Evolutionary conservation across 2,329 filamentous ascomycete genomes (phyloP).

Genomic region (Neofusicoccum kwambonambiense): DNA sequence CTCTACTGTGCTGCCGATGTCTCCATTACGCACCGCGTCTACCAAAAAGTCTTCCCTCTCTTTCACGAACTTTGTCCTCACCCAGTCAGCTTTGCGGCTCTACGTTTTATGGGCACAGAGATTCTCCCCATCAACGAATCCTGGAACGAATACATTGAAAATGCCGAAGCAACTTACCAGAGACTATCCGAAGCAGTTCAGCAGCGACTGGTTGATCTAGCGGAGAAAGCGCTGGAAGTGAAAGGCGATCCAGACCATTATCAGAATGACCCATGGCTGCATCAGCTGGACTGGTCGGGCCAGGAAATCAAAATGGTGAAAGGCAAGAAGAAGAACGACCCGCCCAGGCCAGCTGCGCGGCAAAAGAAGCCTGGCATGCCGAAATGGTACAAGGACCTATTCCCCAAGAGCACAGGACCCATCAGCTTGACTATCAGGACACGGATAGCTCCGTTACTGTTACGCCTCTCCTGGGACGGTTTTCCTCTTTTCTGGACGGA

Average conservation of each 20-base stretch:
- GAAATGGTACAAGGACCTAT: slow-evolving; percentile 92
- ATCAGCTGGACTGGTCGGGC: slow-evolving; percentile 91
- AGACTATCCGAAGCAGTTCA: slow-evolving; percentile 74
- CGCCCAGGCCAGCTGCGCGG: slow-evolving; percentile 70
- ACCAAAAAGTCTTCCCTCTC: slow-evolving; percentile 85
- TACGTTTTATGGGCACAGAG: slow-evolving; percentile 89
- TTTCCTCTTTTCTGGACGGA: slow-evolving; percentile 92
- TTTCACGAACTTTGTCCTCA: slow-evolving; percentile 91
- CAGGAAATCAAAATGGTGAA: slow-evolving; percentile 91
- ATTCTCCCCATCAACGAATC: slow-evolving; percentile 86
- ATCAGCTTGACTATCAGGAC: slow-evolving; percentile 84
- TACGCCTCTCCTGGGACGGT: slow-evolving; percentile 85
- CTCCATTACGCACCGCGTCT: slow-evolving; percentile 88
- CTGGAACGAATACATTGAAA: slow-evolving; percentile 82
- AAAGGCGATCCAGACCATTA: slow-evolving; percentile 70
- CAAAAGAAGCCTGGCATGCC: slow-evolving; percentile 97
- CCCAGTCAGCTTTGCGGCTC: slow-evolving; percentile 92
- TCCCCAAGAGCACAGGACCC: slow-evolving; percentile 62
- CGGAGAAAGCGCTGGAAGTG: slow-evolving; percentile 72
- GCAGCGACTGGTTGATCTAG: slow-evolving; percentile 69
- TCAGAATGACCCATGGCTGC: slow-evolving; percentile 81
- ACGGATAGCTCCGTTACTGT: slow-evolving; percentile 78
- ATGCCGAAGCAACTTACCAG: slow-evolving; percentile 81
- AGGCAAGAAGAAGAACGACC: slow-evolving; percentile 81
- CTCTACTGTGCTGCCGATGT: slow-evolving; percentile 97